Base-by-base conservation (phyloP, 2,329 filamentous ascomycete species). In the Cladophialophora immunda region DNA sequence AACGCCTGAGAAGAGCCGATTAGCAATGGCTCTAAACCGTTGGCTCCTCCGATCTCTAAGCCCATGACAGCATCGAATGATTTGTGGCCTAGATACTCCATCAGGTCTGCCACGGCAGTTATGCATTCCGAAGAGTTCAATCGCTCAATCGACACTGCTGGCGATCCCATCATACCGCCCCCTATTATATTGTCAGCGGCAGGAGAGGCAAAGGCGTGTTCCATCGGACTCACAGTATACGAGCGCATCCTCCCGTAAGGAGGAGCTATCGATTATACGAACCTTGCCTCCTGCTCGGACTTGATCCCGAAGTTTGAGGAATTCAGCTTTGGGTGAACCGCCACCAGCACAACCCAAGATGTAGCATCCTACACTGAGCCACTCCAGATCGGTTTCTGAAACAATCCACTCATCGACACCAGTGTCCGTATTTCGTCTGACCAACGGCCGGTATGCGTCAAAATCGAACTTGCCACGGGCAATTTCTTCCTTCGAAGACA, bases 71-170 rank as follows among this genome's bases (percentile, higher is more conserved):
- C 78, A n/a, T 75, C 70, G 64, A 81, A 79, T 8, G 78, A 75
- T 9, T 78, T 73, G 27, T 77, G 68, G 3, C 71, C 68, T 8
- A 72, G 79, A 34, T 84, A 82, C 57, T 84, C 83, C 76, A 85
- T 86, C 8, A 90, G 78, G 71, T 85, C 85, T 4, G 70, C 66
- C 45, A 81, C 76, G 1, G 80, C 79, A 57, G 78, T 70, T 83
- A 85, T 66, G 84, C 83, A 1, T 86, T 87, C 9, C 85, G 86
- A 83, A 13, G 84, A 85, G 0, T 82, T 80, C 0, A 88, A 81
- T 72, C 87, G 87, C 76, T 90, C 87, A 64, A 88, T 85, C 0
- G 81, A 81, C 0, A 89, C 87, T 1, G 85, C 86, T 0, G 87
- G 88, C 17, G 84, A 87, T 38, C 87, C 87, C 71, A 84, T 85